Percentiles rank a stretch among this genome's conserved stretches.
Evolutionary conservation across 345 rosid genomes (phyloP).

Genomic region (Citropsis articulata): DNA sequence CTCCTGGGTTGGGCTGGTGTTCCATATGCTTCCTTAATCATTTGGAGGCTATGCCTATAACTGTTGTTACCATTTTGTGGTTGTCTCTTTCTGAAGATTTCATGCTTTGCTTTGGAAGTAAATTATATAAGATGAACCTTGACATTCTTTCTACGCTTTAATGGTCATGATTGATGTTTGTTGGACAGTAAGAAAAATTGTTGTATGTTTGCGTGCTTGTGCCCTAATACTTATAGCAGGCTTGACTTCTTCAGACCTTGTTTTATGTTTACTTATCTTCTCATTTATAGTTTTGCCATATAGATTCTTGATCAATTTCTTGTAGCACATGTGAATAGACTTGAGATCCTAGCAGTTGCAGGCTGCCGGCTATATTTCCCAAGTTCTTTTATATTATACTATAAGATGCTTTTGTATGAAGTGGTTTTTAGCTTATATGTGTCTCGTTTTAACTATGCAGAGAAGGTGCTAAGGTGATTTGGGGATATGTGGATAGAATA

Average conservation of each 20-base stretch:
- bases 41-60: background rate
- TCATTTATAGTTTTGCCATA: background rate
- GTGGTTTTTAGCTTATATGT: background rate
- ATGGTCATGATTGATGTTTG: background rate
- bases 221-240: background rate
- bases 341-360: background rate
- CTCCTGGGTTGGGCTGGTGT: background rate
- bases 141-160: background rate
- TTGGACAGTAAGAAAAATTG: background rate
- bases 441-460: constrained; percentile 39
- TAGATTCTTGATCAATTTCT: background rate
- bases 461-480: constrained; percentile 97
- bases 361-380: background rate
- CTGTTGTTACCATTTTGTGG: background rate
- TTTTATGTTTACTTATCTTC: background rate
- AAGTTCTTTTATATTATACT: background rate
- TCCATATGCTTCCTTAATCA: background rate
- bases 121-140: background rate
- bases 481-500: constrained; percentile 97
- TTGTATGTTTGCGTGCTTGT: background rate
- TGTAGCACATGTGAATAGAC: background rate
- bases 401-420: background rate
- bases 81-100: background rate
- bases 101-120: background rate
- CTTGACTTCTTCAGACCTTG: background rate